Base-by-base conservation (phyloP, 768 basidiomycete species). In the Mycena indigotica region DNA sequence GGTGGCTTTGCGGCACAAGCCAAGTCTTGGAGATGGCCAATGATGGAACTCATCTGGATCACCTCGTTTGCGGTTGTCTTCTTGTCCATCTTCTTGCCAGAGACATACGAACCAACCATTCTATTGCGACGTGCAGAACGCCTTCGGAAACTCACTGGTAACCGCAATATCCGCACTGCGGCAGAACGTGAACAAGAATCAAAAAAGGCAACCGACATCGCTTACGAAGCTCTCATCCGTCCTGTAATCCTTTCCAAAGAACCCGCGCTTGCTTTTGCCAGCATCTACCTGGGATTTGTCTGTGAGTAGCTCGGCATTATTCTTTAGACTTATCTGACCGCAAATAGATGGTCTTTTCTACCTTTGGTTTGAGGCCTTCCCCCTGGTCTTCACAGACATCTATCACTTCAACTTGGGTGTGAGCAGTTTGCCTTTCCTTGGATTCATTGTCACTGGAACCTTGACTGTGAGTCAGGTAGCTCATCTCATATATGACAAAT, bases 331-430 rank as follows among this genome's bases (percentile, higher is more conserved):
- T 44, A 35, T 8, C 32, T 8, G 32, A 17, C 6, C 8, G 41
- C 41, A 5, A 44, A 44, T 23, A 13, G 41, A 71, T 55, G 69
- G 61, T 25, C 38, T 71, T 25, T 62, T 70, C 16, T 70, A 70
- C 63, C 57, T 72, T 24, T 73, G 68, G 70, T 72, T 73, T 53
- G 68, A 72, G 50, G 68, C 70, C 0, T 73, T 73, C 58, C 66
- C 67, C 3, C 52, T 73, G 45, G 70, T 72, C 10, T 73, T 72
- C 57, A 56, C 61, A 55, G 69, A 62, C 23, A 68, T 69, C 45
- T 71, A 72, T 46, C 67, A 68, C 24, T 73, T 72, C 68, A 67
- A 64, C 46, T 61, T 66, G 12, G 71, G 70, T 5, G 44, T 66
- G 30, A 60, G 69, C 40, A 71, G 71, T 3, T 60, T 73, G 1